phyloP scores from a whole-genome alignment of 805 yeast species.

The Candida arabinofermentans region DNA sequence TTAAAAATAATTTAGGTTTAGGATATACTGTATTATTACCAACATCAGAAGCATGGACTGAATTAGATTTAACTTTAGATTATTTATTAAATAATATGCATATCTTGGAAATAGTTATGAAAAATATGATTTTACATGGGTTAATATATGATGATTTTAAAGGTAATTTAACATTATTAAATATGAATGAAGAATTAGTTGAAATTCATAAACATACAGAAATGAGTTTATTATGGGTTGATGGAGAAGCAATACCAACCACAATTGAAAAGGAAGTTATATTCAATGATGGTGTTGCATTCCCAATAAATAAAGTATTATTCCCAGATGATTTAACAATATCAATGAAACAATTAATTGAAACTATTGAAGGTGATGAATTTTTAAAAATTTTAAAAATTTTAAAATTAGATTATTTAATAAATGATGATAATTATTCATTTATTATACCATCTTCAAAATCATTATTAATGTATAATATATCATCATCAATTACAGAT shows the following conservation, averaged over 20 bases:
- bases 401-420: slow-evolving; percentile 38
- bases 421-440: slow-evolving; percentile 47
- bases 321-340: slow-evolving; percentile 57
- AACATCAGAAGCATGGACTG: slow-evolving; percentile 68
- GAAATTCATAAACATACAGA: slow-evolving; percentile 5
- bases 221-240: slow-evolving; percentile 4
- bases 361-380: slow-evolving; percentile 47
- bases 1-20: slow-evolving; percentile 40
- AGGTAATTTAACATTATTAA: slow-evolving; percentile 20
- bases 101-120: slow-evolving; percentile 49
- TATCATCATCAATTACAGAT: slow-evolving; percentile 38
- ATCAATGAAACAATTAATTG: slow-evolving; percentile 50
- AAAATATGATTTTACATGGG: slow-evolving; percentile 57
- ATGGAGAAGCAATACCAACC: slow-evolving; percentile 28
- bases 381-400: slow-evolving; percentile 42
- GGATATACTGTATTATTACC: slow-evolving; percentile 83
- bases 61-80: slow-evolving; percentile 53
- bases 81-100: slow-evolving; percentile 52
- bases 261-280: slow-evolving; percentile 58
- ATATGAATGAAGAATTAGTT: slow-evolving; percentile 10
- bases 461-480: slow-evolving; percentile 50
- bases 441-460: slow-evolving; percentile 68
- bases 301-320: slow-evolving; percentile 53
- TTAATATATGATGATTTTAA: slow-evolving; percentile 63
- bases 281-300: slow-evolving; percentile 82